Evolutionary conservation across 2,329 filamentous ascomycete genomes (phyloP), one percentile per base, ranked within the genome.

Genomic region (Zalaria obscura): DNA sequence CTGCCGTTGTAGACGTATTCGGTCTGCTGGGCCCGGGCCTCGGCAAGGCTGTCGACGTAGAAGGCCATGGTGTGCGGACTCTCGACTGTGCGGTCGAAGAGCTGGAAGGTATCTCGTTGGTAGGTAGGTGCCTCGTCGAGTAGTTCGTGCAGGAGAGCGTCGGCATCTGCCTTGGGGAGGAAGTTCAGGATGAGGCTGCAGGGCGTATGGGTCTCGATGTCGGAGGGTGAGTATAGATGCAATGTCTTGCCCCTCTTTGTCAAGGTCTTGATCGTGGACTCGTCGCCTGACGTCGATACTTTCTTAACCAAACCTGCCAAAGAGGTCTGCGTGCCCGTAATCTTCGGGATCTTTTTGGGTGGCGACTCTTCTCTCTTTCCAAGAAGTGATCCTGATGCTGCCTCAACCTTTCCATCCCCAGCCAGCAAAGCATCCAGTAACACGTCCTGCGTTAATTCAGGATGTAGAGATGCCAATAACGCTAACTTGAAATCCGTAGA

Each of bases 151-250:
- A 96, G 67, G 8, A 98, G 68, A 1, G 71, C 68, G 48, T 86
- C 80, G 33, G 91, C 89, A 44, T 83, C 70, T 2, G 78, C 67
- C 0, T 69, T 27, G 0, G 85, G 78, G 0, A 98, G 68, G 51
- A 96, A 95, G 54, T 94, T 91, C 61, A 93, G 87, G 42, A 95
- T 78, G 49, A 96, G 83, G 7, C 84, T 88, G 62, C 88, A 95
- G 1, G 91, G 87, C 0, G 89, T 94, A 55, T 93, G 75, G 25
- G 75, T 70, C 38, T 84, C 81, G 36, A 96, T 76, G 51, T 94
- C 87, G 33, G 76, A 68, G 0, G 88, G 83, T 35, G 83, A 77
- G 59, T 83, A 96, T 0, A 96, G 68, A 55, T 89, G 83, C 2
- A 96, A 62, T 0, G 89, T 95, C 50, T 77, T 76, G 8, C 88